Percentiles rank a stretch among this genome's conserved stretches.
Conservation (phyloP, 176 grass and related monocot species). For the Oryza coarctata region DNA sequence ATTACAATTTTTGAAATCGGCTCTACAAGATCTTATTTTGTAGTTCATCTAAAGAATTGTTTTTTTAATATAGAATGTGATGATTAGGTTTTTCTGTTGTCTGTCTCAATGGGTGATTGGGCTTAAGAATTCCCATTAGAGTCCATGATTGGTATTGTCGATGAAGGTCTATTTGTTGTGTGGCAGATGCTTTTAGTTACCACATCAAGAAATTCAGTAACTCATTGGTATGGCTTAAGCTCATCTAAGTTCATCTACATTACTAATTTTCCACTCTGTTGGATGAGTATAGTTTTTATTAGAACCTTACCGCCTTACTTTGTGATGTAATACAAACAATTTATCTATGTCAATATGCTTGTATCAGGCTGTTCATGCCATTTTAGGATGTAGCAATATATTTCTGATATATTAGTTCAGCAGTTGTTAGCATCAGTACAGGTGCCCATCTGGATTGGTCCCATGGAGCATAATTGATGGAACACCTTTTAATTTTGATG, state of each 20-base stretch:
- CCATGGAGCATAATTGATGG: not conserved
- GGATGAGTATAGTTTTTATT: not conserved
- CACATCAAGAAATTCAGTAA: not conserved
- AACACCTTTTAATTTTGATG: not conserved
- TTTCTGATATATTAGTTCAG: not conserved
- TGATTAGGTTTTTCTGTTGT: not conserved
- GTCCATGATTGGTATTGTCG: not conserved
- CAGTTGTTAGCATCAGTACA: not conserved
- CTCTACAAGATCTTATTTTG: not conserved
- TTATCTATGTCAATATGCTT: not conserved
- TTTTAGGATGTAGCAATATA: not conserved
- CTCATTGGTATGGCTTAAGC: not conserved
- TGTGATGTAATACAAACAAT: not conserved
- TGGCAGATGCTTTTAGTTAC: not conserved
- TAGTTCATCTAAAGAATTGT: conserved; percentile 11
- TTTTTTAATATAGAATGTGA: not conserved
- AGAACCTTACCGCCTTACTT: not conserved
- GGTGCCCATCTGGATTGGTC: not conserved
- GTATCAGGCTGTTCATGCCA: not conserved
- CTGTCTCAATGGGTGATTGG: not conserved
- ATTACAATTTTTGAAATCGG: not conserved
- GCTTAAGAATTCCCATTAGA: not conserved
- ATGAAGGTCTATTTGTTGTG: not conserved
- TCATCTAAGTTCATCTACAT: not conserved
- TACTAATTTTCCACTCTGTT: not conserved